Base-by-base conservation (phyloP, 73 alveolate species). In the Paramecium bursaria region DNA sequence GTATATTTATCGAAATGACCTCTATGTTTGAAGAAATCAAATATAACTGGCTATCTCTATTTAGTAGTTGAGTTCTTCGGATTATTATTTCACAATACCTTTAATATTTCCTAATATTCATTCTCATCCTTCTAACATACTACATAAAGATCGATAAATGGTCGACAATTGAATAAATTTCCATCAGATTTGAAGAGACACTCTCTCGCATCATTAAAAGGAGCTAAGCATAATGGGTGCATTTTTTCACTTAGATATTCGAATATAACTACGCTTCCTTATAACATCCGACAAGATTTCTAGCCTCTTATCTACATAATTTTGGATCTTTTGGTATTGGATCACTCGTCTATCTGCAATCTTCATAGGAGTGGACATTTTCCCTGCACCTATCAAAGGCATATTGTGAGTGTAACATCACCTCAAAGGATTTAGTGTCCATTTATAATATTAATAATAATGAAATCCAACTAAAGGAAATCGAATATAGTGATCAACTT, bases 121-220 rank as follows among this genome's bases (percentile, higher is more conserved):
- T 61, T 73, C 22, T 61, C 50, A 46, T 79, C 35, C 89, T 31
- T 54, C 33, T 79, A 48, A 31, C 89, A 79, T 50, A 0, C 14
- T 15, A 60, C 54, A 15, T 60, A 60, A n/a, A 27, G 25, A 60
- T 79, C 76, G 46, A 79, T 73, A 74, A 48, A 54, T 79, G 73
- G 35, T 46, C 46, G 51, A 19, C 89, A 79, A 42, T 79, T 79
- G 49, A 53, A 79, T 46, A 79, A 49, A 79, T 79, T 79, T 11
- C 89, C 89, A 79, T 79, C 89, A 33, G 89, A 47, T 19, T 79
- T 79, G 47, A 79, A 79, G n/a, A 79, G 27, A 50, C 89, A 79
- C 46, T 79, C 89, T 42, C 89, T 61, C 15, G 74, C 75, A 79
- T 79, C 89, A 54, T 79, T 79, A 25, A 79, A 79, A 4, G 89